Conservation (phyloP, 768 basidiomycete species). For the Paxillus involutus region DNA sequence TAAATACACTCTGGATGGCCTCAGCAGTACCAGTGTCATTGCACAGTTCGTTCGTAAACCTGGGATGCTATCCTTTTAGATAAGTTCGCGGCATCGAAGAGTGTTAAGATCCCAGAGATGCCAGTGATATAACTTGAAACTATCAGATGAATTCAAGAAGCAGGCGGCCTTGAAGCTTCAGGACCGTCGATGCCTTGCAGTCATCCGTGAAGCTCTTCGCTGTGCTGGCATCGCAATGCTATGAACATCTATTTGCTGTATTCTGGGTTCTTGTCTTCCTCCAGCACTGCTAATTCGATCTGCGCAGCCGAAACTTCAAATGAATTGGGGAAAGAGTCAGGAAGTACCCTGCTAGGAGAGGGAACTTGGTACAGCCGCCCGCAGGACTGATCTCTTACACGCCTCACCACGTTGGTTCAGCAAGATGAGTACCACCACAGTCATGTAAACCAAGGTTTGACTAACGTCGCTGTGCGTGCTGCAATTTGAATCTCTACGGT, state of each 20-base stretch:
- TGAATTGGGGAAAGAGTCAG: neutral
- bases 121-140: too few species aligned
- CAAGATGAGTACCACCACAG: neutral
- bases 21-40: too few species aligned
- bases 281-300: conserved; percentile 16
- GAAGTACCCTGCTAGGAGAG: neutral
- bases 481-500: neutral
- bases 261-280: conserved; percentile 10
- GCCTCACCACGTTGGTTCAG: neutral
- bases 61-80: too few species aligned
- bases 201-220: conserved; percentile 19
- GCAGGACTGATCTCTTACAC: neutral
- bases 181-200: conserved; percentile 10
- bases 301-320: neutral
- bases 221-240: conserved; percentile 1
- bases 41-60: too few species aligned
- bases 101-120: too few species aligned
- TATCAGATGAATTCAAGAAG: too few species aligned
- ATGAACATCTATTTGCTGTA: conserved; percentile 3
- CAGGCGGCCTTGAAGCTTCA: too few species aligned
- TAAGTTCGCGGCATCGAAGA: too few species aligned
- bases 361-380: neutral
- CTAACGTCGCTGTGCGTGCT: neutral
- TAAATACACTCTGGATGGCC: too few species aligned
- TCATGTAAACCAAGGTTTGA: neutral